Evolutionary conservation across 1,284 basidiomycete species (phyloP).

Genomic region (Cutaneotrichosporon daszewskae): DNA sequence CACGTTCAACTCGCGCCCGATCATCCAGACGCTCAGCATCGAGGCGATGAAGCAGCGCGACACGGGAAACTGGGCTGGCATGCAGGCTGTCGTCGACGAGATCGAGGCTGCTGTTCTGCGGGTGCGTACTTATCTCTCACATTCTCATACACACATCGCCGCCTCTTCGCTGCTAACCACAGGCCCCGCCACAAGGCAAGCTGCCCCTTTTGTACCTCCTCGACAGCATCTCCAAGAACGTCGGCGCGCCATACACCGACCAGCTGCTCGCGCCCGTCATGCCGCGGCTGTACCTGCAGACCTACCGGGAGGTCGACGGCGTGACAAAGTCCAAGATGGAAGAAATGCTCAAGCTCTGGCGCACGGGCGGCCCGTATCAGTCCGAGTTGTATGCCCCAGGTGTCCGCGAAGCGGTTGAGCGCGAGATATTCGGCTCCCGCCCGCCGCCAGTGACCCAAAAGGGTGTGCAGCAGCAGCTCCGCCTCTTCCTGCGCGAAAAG

Average conservation of each 20-base stretch:
- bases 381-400: conserved; percentile 59
- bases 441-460: conserved; percentile 13
- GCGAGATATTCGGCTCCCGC: conserved; percentile 34
- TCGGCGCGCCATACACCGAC: conserved; percentile 80
- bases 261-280: conserved; percentile 66
- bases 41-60: conserved; percentile 68
- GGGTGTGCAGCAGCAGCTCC: conserved; percentile 24
- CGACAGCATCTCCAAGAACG: conserved; percentile 94
- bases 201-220: conserved; percentile 90
- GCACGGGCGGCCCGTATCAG: conserved; percentile 70
- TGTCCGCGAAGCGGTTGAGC: conserved; percentile 36
- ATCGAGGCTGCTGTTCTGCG: conserved; percentile 76
- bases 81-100: conserved; percentile 77
- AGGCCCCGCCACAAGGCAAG: conserved; percentile 90
- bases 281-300: conserved; percentile 70
- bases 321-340: conserved; percentile 85
- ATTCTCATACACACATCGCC: not conserved
- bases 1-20: conserved; percentile 90
- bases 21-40: conserved; percentile 92
- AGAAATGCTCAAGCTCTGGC: conserved; percentile 90
- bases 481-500: conserved; percentile 26
- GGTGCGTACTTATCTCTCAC: conserved; percentile 36
- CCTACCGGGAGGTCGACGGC: conserved; percentile 77
- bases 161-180: conserved; percentile 13
- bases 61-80: conserved; percentile 60